A percentile compares a stretch with the other conserved stretches of the same genome.
Evolutionary conservation across 2,329 filamentous ascomycete genomes (phyloP).

Genomic region (Massarina eburnea): DNA sequence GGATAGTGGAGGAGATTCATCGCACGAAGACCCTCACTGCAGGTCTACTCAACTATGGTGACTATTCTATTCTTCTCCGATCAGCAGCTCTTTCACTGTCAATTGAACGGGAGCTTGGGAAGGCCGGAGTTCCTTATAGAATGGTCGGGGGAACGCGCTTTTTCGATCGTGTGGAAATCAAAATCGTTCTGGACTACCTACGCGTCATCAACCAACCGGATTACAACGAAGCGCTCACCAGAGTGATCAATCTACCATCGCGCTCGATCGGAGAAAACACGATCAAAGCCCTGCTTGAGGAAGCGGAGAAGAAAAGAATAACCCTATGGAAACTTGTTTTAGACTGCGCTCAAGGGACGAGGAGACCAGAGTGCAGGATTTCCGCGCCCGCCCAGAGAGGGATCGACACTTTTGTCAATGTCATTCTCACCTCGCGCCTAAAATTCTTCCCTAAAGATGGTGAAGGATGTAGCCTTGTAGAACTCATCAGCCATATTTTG

Average conservation of each 20-base stretch:
- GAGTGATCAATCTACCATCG: slow-evolving; percentile 82
- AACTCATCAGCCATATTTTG: slow-evolving; percentile 59
- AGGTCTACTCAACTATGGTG: slow-evolving; percentile 69
- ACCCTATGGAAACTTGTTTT: slow-evolving; percentile 78
- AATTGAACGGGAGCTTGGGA: slow-evolving; percentile 81
- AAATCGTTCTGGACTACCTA: slow-evolving; percentile 83
- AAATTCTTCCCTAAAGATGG: slow-evolving; percentile 54
- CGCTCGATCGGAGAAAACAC: slow-evolving; percentile 80
- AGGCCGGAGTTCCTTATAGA: slow-evolving; percentile 79
- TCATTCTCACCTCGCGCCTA: slow-evolving; percentile 60
- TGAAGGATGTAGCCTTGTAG: slow-evolving; percentile 41
- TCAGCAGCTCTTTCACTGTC: slow-evolving; percentile 80
- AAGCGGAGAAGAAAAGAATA: slow-evolving; percentile 69
- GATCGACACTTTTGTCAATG: slow-evolving; percentile 59
- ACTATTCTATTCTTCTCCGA: slow-evolving; percentile 85
- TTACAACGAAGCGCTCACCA: slow-evolving; percentile 81
- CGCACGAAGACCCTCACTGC: slow-evolving; percentile 72
- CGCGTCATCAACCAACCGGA: slow-evolving; percentile 80
- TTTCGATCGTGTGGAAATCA: slow-evolving; percentile 88
- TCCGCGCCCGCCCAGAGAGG: slow-evolving; percentile 58
- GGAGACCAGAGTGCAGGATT: slow-evolving; percentile 56
- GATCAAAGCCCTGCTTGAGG: slow-evolving; percentile 70
- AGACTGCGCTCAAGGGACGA: slow-evolving; percentile 56
- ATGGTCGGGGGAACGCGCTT: slow-evolving; percentile 93
- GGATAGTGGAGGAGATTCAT: slow-evolving; percentile 84